A percentile compares a stretch with the other conserved stretches of the same genome.
Conservation (phyloP, 2,329 filamentous ascomycete species). For the Exophiala calicioides region DNA sequence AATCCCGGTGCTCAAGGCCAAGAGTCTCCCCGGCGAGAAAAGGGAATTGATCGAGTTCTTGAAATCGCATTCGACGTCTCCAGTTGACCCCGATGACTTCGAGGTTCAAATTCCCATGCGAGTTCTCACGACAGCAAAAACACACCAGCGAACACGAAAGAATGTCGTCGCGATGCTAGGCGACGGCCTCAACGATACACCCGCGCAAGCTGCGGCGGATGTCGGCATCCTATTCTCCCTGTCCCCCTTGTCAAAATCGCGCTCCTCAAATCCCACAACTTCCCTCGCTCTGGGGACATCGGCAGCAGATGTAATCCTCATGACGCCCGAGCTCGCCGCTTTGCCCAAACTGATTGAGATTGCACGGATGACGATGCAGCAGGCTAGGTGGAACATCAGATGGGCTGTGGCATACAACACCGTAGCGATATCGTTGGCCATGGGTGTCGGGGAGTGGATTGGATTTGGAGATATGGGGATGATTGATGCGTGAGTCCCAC, state of each 20-base stretch:
- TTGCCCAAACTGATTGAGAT: conserved; percentile 62
- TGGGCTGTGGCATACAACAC: conserved; percentile 72
- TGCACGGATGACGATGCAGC: conserved; percentile 43
- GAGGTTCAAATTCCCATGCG: neutral
- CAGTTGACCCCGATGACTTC: neutral
- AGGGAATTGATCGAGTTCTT: conserved; percentile 9
- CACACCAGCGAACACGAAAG: neutral
- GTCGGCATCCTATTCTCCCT: conserved; percentile 69
- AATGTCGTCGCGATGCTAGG: conserved; percentile 55
- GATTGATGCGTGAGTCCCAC: conserved; percentile 10
- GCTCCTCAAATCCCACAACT: conserved; percentile 50
- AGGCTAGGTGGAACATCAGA: conserved; percentile 66
- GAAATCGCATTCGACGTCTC: neutral
- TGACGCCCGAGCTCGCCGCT: conserved; percentile 57
- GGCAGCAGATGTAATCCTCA: conserved; percentile 69
- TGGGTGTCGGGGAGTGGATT: conserved; percentile 48
- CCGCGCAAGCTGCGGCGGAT: conserved; percentile 68
- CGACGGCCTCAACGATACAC: conserved; percentile 77
- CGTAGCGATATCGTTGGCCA: conserved; percentile 65
- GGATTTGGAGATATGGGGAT: conserved; percentile 1
- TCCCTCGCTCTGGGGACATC: conserved; percentile 48
- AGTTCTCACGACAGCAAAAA: too few relatives aligned
- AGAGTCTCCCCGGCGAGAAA: conserved; percentile 19
- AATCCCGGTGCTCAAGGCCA: conserved; percentile 36
- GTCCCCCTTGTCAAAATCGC: conserved; percentile 28